Base-by-base conservation (phyloP, 768 basidiomycete species). In the Suillus decipiens region DNA sequence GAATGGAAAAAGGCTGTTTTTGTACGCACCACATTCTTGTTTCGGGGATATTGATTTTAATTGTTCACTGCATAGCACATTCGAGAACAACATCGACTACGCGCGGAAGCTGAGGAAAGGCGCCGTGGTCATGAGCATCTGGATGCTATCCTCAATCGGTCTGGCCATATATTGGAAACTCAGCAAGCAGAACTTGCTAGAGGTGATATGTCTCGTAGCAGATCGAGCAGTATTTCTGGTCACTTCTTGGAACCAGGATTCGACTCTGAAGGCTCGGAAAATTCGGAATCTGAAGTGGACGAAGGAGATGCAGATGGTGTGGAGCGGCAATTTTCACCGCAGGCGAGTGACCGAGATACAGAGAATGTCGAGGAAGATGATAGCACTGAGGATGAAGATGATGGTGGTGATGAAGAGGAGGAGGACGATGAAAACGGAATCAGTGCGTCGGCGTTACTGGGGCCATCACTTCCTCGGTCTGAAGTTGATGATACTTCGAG, bases 1-100 rank as follows among this genome's bases (percentile, higher is more conserved):
- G 90, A 94, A 71, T 98, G 96, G 96, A 91, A 89, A 74, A 87
- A 92, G 70, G 95, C 92, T 9, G 86, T 95, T 51, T 87, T 87
- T 68, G 92, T 92, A 70, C 71, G 92, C 83, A 5, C 19, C 17
- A 59, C 11, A 59, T 15, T 31, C 48, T 14, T 24, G 33, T n/a
- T 54, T 62, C n/a, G 24, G 17, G 60, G 5, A 61, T 37, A 22
- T 61, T 14, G 19, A 59, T 19, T 43, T 34, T 11, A 36, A 58
- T 15, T 61, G 31, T 41, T 28, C 47, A 58, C 62, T 7, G 51
- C 60, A 19, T 65, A 92, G 91, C 86, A 92, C 75, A 83, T 95
- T 19, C 86, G 90, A 5, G 88, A 92, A 63, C 84, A 88, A 68
- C 82, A 87, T 64, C 79, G 89, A 41, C 77, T 84, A 47, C 81